These are phyloP conservation scores for Pythium graminicola DNA, from an alignment of 352 stramenopile species.

Conservation along the genomic window DNA sequence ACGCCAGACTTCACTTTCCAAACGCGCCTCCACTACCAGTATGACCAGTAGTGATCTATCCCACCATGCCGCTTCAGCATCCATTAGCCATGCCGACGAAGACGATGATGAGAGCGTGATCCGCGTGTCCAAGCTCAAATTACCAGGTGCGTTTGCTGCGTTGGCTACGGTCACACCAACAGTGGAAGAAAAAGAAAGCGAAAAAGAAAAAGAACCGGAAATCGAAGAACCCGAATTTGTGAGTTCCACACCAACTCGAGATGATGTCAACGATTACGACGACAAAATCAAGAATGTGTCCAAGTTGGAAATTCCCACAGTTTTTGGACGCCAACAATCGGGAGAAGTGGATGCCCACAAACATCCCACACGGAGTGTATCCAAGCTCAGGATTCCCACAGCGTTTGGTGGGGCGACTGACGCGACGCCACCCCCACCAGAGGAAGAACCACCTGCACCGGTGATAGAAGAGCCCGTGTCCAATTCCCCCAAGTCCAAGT, in stretches of 20 bases:
- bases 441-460: constrained; percentile 6
- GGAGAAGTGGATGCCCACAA: neutral
- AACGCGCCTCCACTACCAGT: constrained; percentile 14
- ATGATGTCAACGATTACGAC: constrained; percentile 21
- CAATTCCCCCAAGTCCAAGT: constrained; percentile 12
- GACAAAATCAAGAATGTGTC: constrained; percentile 4
- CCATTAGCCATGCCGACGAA: constrained; percentile 23
- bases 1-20: constrained; percentile 4
- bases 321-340: constrained; percentile 19
- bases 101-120: constrained; percentile 9
- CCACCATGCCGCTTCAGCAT: constrained; percentile 17
- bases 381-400: constrained; percentile 49
- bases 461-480: constrained; percentile 4
- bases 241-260: constrained; percentile 12
- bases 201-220: neutral
- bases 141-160: constrained; percentile 14
- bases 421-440: constrained; percentile 12
- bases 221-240: neutral
- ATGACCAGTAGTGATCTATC: neutral
- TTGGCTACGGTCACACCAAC: neutral
- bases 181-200: neutral
- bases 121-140: constrained; percentile 15
- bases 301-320: constrained; percentile 21
- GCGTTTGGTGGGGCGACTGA: constrained; percentile 28
- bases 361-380: constrained; percentile 40